phyloP scores from a whole-genome alignment of 2,329 filamentous ascomycete genomes.

The Diplodia seriata region DNA sequence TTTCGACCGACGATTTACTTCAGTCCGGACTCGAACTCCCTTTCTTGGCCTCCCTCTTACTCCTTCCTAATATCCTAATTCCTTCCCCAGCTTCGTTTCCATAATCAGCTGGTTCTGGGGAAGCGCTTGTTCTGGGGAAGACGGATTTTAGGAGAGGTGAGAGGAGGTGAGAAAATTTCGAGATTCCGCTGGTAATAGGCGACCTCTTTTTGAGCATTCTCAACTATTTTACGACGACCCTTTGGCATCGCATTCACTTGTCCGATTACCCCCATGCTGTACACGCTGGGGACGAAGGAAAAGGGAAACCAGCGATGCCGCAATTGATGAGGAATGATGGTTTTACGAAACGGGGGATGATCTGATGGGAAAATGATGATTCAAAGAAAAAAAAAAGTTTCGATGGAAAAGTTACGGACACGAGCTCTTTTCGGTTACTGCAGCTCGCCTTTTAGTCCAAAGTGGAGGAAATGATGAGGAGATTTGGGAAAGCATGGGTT shows the following conservation, averaged over 20 bases:
- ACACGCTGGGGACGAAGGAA: constrained; percentile 3
- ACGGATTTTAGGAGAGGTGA: background rate
- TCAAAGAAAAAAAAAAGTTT: background rate
- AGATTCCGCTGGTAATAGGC: constrained; percentile 23
- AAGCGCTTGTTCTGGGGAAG: constrained; percentile 22
- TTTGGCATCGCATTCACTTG: constrained; percentile 12
- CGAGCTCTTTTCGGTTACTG: constrained; percentile 20
- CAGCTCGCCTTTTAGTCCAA: background rate
- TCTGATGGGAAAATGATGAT: constrained; percentile 4
- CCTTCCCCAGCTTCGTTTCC: constrained; percentile 29
- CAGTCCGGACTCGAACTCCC: background rate
- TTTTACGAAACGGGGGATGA: constrained; percentile 9
- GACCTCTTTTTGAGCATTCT: constrained; percentile 3
- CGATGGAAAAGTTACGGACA: constrained; percentile 22
- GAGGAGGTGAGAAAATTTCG: background rate
- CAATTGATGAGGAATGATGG: constrained; percentile 11
- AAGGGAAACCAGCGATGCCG: constrained; percentile 22
- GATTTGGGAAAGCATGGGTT: background rate
- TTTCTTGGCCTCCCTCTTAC: constrained; percentile 1
- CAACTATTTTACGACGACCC: constrained; percentile 4
- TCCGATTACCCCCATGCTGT: constrained; percentile 12
- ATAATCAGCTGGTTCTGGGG: constrained; percentile 29
- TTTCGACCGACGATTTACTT: constrained; percentile 23
- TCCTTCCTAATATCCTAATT: constrained; percentile 13
- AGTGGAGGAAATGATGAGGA: background rate